Evolutionary conservation across 306 rosid species (phyloP), one percentile per base, ranked within the genome.

Genomic region (Canavalia ensiformis): DNA sequence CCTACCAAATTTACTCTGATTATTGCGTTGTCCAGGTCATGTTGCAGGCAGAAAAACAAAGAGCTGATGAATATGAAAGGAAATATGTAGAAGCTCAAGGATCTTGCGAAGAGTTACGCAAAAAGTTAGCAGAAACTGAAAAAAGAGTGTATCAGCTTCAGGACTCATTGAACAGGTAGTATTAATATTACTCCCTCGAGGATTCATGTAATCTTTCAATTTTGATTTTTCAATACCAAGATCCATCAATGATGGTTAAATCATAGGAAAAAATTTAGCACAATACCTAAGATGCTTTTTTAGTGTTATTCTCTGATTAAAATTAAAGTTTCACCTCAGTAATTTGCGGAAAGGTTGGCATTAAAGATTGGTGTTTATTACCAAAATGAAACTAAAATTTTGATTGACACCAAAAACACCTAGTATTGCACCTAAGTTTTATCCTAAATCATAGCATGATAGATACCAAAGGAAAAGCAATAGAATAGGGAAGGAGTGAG

Each of bases 121-220:
- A 75, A 78, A 92, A 89, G 69, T 86, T 95, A 71, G 86, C 85
- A 64, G 97, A 91, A 86, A 89, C 91, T 31, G 94, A 90, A 84
- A 87, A 89, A 85, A 88, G 88, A 86, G 94, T 95, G 35, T 84
- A 67, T 82, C 90, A 91, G 86, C 94, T 95, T 87, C 97, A 91
- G 74, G 97, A 92, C 74, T 92, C 97, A 68, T 83, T 90, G 79
- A 93, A 85, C 92, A 91, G 99, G 97, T 95, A 94, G 87, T 84
- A 86, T 80, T 82, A 74, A 80, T 68, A 89, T 87, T 79, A 58
- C 57, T 41, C 76, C 75, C 83, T 81, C 81, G 58, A 80, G 63
- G 67, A 79, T 82, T 83, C 59, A 10, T 68, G 41, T 46, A 68
- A 63, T 73, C 54, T 84, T 66, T 65, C 56, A 66, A 55, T 67